Evolutionary conservation across 2,329 filamentous ascomycete genomes (phyloP).

Genomic region (Eurotiales sp.): DNA sequence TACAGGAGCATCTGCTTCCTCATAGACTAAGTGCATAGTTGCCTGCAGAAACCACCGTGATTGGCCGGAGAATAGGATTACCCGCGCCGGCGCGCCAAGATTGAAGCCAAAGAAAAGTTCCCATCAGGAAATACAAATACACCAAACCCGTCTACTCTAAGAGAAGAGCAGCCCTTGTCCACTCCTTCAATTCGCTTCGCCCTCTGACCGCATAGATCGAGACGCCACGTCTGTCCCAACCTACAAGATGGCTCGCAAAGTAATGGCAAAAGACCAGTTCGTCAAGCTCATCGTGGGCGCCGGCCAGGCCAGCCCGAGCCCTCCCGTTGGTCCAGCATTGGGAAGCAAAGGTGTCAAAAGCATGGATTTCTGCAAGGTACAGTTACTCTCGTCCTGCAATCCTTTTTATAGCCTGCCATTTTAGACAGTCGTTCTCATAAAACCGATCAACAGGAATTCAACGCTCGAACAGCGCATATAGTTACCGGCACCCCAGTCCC

Average conservation of each 20-base stretch:
- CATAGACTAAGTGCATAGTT: too few relatives aligned
- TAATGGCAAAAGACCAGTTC: conserved; percentile 62
- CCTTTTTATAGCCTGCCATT: too few relatives aligned
- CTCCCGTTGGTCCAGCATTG: conserved; percentile 91
- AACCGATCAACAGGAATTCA: conserved; percentile 73
- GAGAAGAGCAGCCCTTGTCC: too few relatives aligned
- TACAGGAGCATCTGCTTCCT: too few relatives aligned
- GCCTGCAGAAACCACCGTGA: background rate
- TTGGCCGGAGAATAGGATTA: background rate
- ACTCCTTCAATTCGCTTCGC: too few relatives aligned
- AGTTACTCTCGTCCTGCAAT: too few relatives aligned
- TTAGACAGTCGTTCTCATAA: too few relatives aligned
- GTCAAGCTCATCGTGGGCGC: conserved; percentile 98
- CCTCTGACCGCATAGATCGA: too few relatives aligned
- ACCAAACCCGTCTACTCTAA: too few relatives aligned
- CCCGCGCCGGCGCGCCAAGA: background rate
- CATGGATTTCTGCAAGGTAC: conserved; percentile 98
- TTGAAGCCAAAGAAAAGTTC: conserved; percentile 8
- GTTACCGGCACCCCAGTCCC: conserved; percentile 79
- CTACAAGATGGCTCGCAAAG: conserved; percentile 51
- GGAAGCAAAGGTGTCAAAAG: conserved; percentile 98
- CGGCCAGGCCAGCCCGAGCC: conserved; percentile 89
- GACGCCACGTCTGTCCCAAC: too few relatives aligned
- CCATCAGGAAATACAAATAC: background rate
- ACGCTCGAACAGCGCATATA: conserved; percentile 86